Conservation (phyloP, 2,329 filamentous ascomycete genomes). For the Claviceps maximensis region DNA sequence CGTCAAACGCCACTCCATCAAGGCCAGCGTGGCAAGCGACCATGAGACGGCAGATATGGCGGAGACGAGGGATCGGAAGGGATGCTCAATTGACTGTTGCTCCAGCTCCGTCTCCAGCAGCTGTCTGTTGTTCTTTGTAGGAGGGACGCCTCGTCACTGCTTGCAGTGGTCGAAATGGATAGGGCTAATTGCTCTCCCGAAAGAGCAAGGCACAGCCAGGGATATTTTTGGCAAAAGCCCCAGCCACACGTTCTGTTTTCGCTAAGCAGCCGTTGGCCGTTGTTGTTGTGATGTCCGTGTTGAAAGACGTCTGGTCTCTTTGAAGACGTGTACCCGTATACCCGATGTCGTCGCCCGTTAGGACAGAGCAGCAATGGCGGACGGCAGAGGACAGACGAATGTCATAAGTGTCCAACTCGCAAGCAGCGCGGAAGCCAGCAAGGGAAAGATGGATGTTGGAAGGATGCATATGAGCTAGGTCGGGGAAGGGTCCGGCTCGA, state of each 20-base stretch:
- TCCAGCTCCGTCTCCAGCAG: background rate
- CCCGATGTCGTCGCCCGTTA: background rate
- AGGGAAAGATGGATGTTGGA: background rate
- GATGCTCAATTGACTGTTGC: background rate
- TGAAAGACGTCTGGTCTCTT: background rate
- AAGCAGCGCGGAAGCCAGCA: background rate
- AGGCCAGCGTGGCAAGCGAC: background rate
- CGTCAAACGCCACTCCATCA: slow-evolving; percentile 1
- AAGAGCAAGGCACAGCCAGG: background rate
- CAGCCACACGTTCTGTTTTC: background rate
- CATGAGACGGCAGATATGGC: background rate
- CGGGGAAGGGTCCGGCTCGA: background rate
- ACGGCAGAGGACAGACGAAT: background rate
- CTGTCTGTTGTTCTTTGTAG: background rate
- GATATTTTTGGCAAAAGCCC: background rate
- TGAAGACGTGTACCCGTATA: background rate
- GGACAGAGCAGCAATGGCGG: background rate
- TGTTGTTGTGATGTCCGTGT: background rate
- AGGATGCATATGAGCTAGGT: background rate
- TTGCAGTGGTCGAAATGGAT: background rate
- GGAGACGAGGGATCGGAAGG: background rate
- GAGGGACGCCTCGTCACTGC: background rate
- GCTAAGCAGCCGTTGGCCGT: background rate
- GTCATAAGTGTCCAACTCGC: background rate
- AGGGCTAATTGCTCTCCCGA: background rate